phyloP scores from a whole-genome alignment of 2,329 filamentous ascomycete species.

The Claviceps pusilla region DNA sequence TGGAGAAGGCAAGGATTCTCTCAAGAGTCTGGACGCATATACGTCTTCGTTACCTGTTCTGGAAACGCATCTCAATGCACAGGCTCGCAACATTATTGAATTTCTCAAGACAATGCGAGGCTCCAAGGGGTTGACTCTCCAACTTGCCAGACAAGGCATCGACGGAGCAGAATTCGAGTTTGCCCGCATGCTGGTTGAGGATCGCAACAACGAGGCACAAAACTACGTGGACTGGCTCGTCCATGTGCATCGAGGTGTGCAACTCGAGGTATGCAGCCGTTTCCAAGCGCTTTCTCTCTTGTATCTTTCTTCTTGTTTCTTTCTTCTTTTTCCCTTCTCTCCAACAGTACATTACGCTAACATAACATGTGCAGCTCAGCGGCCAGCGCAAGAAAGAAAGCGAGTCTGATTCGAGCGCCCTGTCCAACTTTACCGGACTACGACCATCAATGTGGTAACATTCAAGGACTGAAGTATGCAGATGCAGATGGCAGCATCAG shows the following conservation, averaged over 20 bases:
- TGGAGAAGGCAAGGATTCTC: conserved; percentile 51
- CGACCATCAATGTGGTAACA: conserved; percentile 6
- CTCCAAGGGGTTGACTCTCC: conserved; percentile 75
- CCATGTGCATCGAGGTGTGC: conserved; percentile 82
- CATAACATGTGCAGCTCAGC: conserved; percentile 32
- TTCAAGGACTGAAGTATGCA: no score
- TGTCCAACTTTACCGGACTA: conserved; percentile 43
- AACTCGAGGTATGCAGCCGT: conserved; percentile 53
- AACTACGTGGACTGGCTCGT: conserved; percentile 98
- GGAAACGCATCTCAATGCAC: conserved; percentile 83
- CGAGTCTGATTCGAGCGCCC: conserved; percentile 29
- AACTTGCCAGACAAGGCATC: conserved; percentile 79
- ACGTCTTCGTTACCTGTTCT: conserved; percentile 66
- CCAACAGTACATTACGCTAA: background rate
- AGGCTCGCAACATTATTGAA: conserved; percentile 84
- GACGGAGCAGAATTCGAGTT: conserved; percentile 97
- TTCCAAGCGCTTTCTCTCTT: background rate
- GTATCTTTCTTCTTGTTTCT: background rate
- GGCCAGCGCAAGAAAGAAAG: conserved; percentile 60
- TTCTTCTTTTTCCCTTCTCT: background rate
- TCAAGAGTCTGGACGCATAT: conserved; percentile 70
- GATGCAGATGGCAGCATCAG: background rate
- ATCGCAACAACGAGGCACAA: conserved; percentile 93
- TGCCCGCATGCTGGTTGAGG: conserved; percentile 77
- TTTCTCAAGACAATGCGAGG: conserved; percentile 69